Percentiles rank a stretch among this genome's conserved stretches.
phyloP scores from a whole-genome alignment of 1,284 basidiomycete genomes.

The Peniophora sp. region DNA sequence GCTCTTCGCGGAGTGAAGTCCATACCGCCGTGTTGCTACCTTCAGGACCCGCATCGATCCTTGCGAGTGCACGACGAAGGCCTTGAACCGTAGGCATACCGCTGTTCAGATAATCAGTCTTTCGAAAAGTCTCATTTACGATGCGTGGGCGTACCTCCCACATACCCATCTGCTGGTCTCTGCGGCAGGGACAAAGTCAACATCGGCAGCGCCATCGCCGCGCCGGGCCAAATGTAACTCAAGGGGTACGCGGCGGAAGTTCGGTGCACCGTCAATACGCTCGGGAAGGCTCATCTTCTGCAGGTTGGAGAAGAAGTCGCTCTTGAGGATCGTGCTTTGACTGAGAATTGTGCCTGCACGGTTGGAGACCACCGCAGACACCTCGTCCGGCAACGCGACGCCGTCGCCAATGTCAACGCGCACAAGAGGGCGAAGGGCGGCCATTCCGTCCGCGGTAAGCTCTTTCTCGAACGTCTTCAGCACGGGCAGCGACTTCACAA shows the following conservation, averaged over 20 bases:
- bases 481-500: slow-evolving; percentile 80
- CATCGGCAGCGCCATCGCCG: slow-evolving; percentile 22
- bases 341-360: slow-evolving; percentile 86
- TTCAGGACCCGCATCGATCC: slow-evolving; percentile 73
- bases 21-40: slow-evolving; percentile 75
- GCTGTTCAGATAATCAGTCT: slow-evolving; percentile 23
- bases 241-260: slow-evolving; percentile 79
- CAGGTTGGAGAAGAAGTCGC: slow-evolving; percentile 91
- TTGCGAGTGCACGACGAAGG: slow-evolving; percentile 72
- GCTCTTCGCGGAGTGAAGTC: slow-evolving; percentile 94
- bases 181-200: slow-evolving; percentile 29
- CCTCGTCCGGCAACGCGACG: slow-evolving; percentile 85
- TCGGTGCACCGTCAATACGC: slow-evolving; percentile 88
- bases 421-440: slow-evolving; percentile 82
- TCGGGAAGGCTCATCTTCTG: slow-evolving; percentile 95
- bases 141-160: slow-evolving; percentile 53
- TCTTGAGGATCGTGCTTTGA: slow-evolving; percentile 93
- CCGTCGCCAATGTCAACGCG: slow-evolving; percentile 66
- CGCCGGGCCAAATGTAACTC: slow-evolving; percentile 35
- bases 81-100: slow-evolving; percentile 89
- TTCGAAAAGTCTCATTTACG: background rate
- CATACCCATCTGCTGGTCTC: slow-evolving; percentile 63
- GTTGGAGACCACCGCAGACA: slow-evolving; percentile 76
- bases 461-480: slow-evolving; percentile 96
- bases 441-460: slow-evolving; percentile 70